Evolutionary conservation across 495 filamentous ascomycete species (phyloP), one percentile per base, ranked within the genome.

Genomic region (Cenococcum geophilum): DNA sequence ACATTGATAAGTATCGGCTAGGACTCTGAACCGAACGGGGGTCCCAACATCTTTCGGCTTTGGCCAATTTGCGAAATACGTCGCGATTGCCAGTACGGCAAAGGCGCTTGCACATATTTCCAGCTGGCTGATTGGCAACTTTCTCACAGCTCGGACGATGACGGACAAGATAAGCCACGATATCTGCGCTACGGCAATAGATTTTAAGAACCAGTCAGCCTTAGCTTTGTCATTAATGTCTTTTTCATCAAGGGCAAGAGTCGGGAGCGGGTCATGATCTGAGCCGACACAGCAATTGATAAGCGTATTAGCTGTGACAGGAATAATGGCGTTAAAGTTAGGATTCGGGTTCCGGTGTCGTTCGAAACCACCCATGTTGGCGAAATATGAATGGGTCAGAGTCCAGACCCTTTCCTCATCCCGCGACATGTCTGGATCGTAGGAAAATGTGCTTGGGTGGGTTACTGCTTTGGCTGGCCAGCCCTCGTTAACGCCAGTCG

Each of bases 171-270:
- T 1, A 22, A 63, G 35, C 5, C 61, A 47, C 4, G 50, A 22
- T 4, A 59, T 58, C 27, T 63, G 55, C 12, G 14, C 6, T 1
- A 53, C 25, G 20, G 55, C 57, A 18, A 63, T 47, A 3, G 57
- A 22, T 36, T 40, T 21, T 12, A 54, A 20, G 20, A 63, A 45
- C 14, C 16, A 25, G 49, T 63, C 55, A 1, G 55, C 61, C 20
- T 63, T 63, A 27, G 43, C 42, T 37, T 59, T 59, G 36, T 63
- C 61, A 2, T 35, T 32, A 20, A 63, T 53, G 16, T 63, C 61
- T 10, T 36, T 49, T 25, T 54, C 14, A 22, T 16, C 43, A 11
- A 36, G 23, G 12, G 48, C 6, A 25, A 60, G 23, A 5, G 23
- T 20, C 10, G 12, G 9, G n/a, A 27, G 37, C 4, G 37, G 18